Conservation (phyloP, 2,329 filamentous ascomycete species). For the Fusarium hainanense region DNA sequence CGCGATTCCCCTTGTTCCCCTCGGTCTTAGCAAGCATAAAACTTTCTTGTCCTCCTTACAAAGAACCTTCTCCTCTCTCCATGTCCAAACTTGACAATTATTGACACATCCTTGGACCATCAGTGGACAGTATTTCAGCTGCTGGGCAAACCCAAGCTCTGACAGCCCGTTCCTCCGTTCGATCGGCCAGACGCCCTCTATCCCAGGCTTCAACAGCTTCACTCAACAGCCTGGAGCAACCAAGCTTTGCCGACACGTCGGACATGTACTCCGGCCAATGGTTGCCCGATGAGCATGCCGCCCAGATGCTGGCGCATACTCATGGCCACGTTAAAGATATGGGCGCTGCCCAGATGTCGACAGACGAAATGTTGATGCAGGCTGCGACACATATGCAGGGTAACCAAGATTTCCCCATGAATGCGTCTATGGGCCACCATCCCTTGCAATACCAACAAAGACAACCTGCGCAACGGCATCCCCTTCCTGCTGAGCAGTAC, state of each 20-base stretch:
- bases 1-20: neutral
- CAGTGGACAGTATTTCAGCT: slow-evolving; percentile 43
- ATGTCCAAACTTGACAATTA: slow-evolving; percentile 10
- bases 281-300: slow-evolving; percentile 54
- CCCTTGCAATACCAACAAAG: slow-evolving; percentile 56
- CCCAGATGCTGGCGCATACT: slow-evolving; percentile 26
- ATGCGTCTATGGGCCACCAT: slow-evolving; percentile 58
- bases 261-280: slow-evolving; percentile 63
- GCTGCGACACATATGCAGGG: slow-evolving; percentile 65
- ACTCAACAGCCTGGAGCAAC: slow-evolving; percentile 66
- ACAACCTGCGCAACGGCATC: slow-evolving; percentile 59
- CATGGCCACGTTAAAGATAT: slow-evolving; percentile 58
- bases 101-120: slow-evolving; percentile 29
- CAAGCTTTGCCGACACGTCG: slow-evolving; percentile 55
- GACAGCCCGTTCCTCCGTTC: slow-evolving; percentile 49
- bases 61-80: slow-evolving; percentile 11
- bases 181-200: slow-evolving; percentile 62
- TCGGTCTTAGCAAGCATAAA: slow-evolving; percentile 8
- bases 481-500: slow-evolving; percentile 66
- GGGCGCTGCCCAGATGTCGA: slow-evolving; percentile 59
- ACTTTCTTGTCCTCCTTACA: neutral
- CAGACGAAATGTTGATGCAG: slow-evolving; percentile 70
- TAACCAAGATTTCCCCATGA: slow-evolving; percentile 63
- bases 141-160: slow-evolving; percentile 45
- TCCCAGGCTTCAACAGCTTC: slow-evolving; percentile 68